Base-by-base conservation (phyloP, 1,284 basidiomycete species). In the Trichosporon asahii region DNA sequence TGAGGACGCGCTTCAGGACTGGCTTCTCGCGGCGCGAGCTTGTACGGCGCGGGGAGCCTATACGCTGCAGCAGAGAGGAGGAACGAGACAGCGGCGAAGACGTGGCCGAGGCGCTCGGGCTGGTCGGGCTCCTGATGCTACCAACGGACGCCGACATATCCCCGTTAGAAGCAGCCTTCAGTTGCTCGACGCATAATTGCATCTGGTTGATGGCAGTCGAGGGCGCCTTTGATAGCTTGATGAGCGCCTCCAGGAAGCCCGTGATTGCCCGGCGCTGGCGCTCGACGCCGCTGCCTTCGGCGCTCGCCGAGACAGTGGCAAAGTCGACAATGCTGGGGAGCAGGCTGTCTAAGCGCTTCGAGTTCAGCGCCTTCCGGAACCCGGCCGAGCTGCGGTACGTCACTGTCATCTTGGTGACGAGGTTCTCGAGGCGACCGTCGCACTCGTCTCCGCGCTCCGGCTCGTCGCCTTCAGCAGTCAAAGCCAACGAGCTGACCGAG, bases 271-370 rank as follows among this genome's bases (percentile, higher is more conserved):
- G 49, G 23, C 80, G 74, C 44, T 77, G 75, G 0, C 64, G 46
- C 46, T 71, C 70, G 11, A 72, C 75, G 0, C 71, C 76, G 3
- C 75, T 70, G 1, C 68, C 68, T 5, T 46, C 60, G n/a, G 73
- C 73, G 5, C 76, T 72, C 2, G 72, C 71, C 0, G 79, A 79
- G 12, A 82, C 69, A 40, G 79, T 76, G 0, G 80, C 79, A 72
- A 81, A 84, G 64, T 84, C 83, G 2, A 79, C 79, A 11, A 84
- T 53, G 33, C 69, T 70, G 1, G 83, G 83, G 7, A 83, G 72
- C 66, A 83, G 73, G 15, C 66, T 69, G 66, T 84, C 83, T n/a
- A 83, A 73, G 18, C 77, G 77, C 11, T 78, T 76, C 3, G 68
- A 72, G 0, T 77, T 79, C 15, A 83, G 64, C 18, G 67, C 72